Conservation (phyloP, 2,329 filamentous ascomycete species). For the Ophiostoma quercus region DNA sequence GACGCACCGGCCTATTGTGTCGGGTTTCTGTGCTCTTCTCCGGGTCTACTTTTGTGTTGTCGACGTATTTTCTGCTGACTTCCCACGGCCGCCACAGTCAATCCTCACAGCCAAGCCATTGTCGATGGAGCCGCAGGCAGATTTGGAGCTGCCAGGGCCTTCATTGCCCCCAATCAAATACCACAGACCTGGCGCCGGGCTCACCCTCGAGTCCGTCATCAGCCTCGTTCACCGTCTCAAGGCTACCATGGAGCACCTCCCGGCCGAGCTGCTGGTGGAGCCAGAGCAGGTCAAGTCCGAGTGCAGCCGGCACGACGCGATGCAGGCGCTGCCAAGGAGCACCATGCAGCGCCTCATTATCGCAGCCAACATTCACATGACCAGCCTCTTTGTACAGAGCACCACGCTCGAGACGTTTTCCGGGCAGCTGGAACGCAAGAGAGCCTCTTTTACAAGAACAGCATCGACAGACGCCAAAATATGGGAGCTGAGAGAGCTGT, state of each 20-base stretch:
- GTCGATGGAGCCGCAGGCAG: background rate
- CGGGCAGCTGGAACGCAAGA: background rate
- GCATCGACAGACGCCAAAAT: background rate
- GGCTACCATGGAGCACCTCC: background rate
- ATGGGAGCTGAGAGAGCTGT: background rate
- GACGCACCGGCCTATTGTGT: background rate
- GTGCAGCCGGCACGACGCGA: background rate
- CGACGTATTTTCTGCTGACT: background rate
- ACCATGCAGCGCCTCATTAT: background rate
- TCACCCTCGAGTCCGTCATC: background rate
- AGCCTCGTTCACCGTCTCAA: background rate
- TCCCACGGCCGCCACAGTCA: background rate
- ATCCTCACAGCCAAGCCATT: background rate
- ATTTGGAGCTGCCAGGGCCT: background rate
- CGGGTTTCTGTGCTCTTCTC: background rate
- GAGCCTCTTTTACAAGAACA: background rate
- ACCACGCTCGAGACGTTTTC: background rate
- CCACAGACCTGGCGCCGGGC: background rate
- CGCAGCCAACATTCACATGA: background rate
- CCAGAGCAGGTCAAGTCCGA: background rate
- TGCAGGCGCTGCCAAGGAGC: background rate
- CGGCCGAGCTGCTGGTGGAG: background rate
- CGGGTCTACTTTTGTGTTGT: background rate
- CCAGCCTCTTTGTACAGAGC: background rate
- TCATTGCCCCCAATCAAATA: background rate